These are phyloP conservation scores for Sphaerulina vaccinii DNA, from an alignment of 2,329 filamentous ascomycete species.

Conservation along the genomic window DNA sequence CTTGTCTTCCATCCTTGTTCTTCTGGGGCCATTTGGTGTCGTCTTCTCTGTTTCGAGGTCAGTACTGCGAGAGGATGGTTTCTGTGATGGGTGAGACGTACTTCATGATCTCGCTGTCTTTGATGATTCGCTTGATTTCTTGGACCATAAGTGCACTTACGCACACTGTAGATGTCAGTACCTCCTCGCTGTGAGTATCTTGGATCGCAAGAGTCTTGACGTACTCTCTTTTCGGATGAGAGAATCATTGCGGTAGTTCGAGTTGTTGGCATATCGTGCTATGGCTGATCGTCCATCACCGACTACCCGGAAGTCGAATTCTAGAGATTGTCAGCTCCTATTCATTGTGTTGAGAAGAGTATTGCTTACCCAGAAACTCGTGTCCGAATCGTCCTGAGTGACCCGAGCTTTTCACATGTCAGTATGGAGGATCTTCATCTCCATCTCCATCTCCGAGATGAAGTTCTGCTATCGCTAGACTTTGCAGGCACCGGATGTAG, in stretches of 20 bases:
- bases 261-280: constrained; percentile 97
- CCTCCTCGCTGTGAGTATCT: background rate
- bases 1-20: constrained; percentile 97
- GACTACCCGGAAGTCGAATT: constrained; percentile 93
- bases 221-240: constrained; percentile 98
- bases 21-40: constrained; percentile 98
- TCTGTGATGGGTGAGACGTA: constrained; percentile 44
- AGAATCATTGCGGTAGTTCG: constrained; percentile 98
- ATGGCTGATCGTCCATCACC: constrained; percentile 91
- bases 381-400: constrained; percentile 97
- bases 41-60: constrained; percentile 69
- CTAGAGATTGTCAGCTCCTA: constrained; percentile 49
- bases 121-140: constrained; percentile 96
- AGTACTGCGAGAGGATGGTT: background rate
- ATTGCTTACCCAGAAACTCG: constrained; percentile 80
- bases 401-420: constrained; percentile 68
- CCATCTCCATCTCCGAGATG: no score
- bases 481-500: no score
- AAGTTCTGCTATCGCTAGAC: no score
- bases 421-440: constrained; percentile 2
- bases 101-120: constrained; percentile 96
- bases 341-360: background rate
- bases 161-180: constrained; percentile 67
- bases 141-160: constrained; percentile 86
- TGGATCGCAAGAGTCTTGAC: constrained; percentile 37